Percentiles rank a stretch among this genome's conserved stretches.
These are phyloP conservation scores for Diplodia sapinea DNA, from an alignment of 2,329 filamentous ascomycete species.

Conservation along the genomic window DNA sequence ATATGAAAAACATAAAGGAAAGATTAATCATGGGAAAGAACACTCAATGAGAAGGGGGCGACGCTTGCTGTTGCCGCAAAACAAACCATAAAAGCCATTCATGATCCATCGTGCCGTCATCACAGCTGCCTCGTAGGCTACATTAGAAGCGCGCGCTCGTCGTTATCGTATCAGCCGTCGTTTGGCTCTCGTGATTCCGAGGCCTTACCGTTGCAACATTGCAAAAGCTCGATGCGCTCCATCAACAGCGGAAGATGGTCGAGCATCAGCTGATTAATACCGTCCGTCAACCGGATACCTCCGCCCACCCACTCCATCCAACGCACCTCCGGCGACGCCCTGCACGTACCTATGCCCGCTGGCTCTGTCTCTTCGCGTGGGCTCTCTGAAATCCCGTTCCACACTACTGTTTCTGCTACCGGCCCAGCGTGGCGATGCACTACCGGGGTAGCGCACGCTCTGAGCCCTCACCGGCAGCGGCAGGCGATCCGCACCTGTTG, in stretches of 20 bases:
- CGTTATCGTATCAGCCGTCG: slow-evolving; percentile 2
- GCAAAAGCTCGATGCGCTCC: neutral
- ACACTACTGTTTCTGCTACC: slow-evolving; percentile 24
- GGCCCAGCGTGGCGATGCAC: slow-evolving; percentile 12
- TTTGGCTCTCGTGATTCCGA: neutral
- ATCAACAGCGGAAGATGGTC: neutral
- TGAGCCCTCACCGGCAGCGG: slow-evolving; percentile 16
- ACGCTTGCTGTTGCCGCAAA: too few species aligned
- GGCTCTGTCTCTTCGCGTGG: slow-evolving; percentile 7
- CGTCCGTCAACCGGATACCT: slow-evolving; percentile 32
- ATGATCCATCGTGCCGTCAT: neutral
- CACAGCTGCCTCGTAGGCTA: neutral
- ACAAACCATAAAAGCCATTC: slow-evolving; percentile 3
- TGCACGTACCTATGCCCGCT: slow-evolving; percentile 20
- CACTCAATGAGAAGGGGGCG: neutral
- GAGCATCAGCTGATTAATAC: neutral
- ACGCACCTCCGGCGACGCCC: neutral
- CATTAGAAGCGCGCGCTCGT: neutral
- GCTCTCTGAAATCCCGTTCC: slow-evolving; percentile 14
- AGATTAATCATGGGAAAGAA: neutral
- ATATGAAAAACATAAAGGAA: neutral
- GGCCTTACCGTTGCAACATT: neutral
- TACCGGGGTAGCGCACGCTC: slow-evolving; percentile 23
- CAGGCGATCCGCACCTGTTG: neutral
- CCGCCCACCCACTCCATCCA: slow-evolving; percentile 33